Percentiles rank a stretch among this genome's conserved stretches.
Conservation (phyloP, 371 early-diverging fungal species). For the Nematocida minor region DNA sequence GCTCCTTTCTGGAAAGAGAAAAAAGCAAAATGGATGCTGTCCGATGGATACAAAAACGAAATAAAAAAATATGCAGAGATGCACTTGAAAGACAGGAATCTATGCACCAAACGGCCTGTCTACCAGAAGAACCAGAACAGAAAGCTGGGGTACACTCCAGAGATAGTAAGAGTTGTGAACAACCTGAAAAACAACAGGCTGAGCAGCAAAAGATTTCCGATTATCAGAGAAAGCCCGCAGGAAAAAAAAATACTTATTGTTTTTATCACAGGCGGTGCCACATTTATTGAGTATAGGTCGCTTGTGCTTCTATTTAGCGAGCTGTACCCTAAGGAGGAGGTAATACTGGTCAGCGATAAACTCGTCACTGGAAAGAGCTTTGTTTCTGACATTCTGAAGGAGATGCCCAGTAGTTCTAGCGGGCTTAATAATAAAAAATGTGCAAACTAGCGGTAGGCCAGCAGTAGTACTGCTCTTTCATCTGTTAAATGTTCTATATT, state of each 20-base stretch:
- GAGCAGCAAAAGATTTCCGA: slow-evolving; percentile 27
- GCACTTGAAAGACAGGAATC: background rate
- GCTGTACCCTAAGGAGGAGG: slow-evolving; percentile 4
- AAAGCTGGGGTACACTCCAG: slow-evolving; percentile 61
- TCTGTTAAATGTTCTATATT: background rate
- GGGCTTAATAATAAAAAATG: too few species aligned
- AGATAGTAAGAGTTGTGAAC: slow-evolving; percentile 45
- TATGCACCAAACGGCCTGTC: background rate
- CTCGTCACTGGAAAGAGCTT: background rate
- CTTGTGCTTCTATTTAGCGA: background rate
- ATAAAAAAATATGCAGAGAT: slow-evolving; percentile 42
- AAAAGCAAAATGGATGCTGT: background rate
- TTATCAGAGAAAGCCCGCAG: background rate
- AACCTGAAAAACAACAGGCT: slow-evolving; percentile 46
- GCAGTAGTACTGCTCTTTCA: too few species aligned
- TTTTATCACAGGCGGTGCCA: slow-evolving; percentile 58
- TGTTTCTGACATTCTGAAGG: background rate
- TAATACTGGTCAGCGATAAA: slow-evolving; percentile 20
- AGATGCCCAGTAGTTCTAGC: too few species aligned
- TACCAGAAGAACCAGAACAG: slow-evolving; percentile 13
- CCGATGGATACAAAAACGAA: slow-evolving; percentile 21
- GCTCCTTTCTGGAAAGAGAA: slow-evolving; percentile 33
- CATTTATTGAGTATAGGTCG: slow-evolving; percentile 59
- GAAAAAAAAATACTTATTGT: slow-evolving; percentile 49
- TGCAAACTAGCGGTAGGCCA: too few species aligned